Base-by-base conservation (phyloP, 768 basidiomycete species). In the Obba rivulosa region DNA sequence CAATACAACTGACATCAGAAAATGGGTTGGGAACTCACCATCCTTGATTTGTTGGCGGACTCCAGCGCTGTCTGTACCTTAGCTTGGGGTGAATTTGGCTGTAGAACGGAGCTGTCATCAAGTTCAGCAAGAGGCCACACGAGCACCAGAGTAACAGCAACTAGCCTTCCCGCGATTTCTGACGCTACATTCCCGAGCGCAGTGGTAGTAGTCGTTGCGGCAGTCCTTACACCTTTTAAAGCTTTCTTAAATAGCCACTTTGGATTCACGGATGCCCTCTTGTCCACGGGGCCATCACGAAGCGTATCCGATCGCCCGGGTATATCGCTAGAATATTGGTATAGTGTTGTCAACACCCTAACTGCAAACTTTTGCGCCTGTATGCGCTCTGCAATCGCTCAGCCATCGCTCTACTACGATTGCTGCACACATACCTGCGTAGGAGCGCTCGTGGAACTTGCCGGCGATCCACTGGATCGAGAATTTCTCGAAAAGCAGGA, bases 61-160 rank as follows among this genome's bases (percentile, higher is more conserved):
- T 81, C 77, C 16, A 96, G 68, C 4, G 89, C 87, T 4, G 81
- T 83, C 56, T 85, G 80, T 38, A 94, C 87, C 68, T 86, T 80
- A 21, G 85, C 84, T 60, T 80, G 79, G 0, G 89, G 87, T 1
- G 87, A 89, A 61, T 93, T 92, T 36, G 92, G 92, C 63, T 93
- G 91, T 18, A 94, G 66, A n/a, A 93, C 78, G 34, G 83, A 84
- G 50, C 80, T 81, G 42, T 46, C 34, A 21, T 17, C 8, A 31
- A 23, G 10, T 14, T 14, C 10, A n/a, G 25, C 8, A 3, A 14
- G 14, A 39, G 3, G n/a, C 25, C n/a, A 8, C 1, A 14, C 25
- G 16, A 17, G 18, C 18, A 39, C 5, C 37, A 7, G 4, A 28
- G 17, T 31, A 10, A 21, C 13, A n/a, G 13, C 28, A 23, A 31